phyloP scores from a whole-genome alignment of 75 land plant genomes.

The Pinus tabuliformis region DNA sequence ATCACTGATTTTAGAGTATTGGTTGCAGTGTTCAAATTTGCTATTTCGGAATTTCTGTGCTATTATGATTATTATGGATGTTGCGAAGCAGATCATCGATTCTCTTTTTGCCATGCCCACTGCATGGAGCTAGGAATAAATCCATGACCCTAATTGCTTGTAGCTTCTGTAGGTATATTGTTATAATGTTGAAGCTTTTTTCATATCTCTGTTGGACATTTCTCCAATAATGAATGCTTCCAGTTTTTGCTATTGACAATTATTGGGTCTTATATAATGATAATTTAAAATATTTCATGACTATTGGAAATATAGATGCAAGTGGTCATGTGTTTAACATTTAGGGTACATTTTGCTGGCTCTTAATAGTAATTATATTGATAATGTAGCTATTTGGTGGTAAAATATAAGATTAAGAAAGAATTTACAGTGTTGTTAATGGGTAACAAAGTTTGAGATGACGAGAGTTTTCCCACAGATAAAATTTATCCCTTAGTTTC shows the following conservation, averaged over 20 bases:
- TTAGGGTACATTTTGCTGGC: neutral
- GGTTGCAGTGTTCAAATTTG: slow-evolving; percentile 3
- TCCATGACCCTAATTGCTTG: neutral
- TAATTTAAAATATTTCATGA: neutral
- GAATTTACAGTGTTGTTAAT: too few species aligned
- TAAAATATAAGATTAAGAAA: neutral
- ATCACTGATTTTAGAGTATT: slow-evolving; percentile 2
- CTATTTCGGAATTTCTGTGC: neutral
- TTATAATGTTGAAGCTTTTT: neutral
- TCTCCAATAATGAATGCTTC: neutral
- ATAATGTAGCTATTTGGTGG: neutral
- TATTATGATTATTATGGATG: neutral
- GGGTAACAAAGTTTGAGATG: neutral
- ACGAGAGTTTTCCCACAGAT: neutral
- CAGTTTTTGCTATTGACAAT: neutral
- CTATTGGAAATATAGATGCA: neutral
- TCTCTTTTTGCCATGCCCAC: neutral
- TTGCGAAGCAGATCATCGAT: neutral
- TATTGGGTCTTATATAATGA: neutral
- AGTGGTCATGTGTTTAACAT: neutral
- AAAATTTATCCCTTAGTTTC: neutral
- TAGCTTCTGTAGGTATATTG: neutral
- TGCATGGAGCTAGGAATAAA: neutral
- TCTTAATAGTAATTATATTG: neutral
- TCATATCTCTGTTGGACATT: neutral